A percentile compares a stretch with the other conserved stretches of the same genome.
phyloP scores from a whole-genome alignment of 768 basidiomycete species.

The Mrakia gelida region DNA sequence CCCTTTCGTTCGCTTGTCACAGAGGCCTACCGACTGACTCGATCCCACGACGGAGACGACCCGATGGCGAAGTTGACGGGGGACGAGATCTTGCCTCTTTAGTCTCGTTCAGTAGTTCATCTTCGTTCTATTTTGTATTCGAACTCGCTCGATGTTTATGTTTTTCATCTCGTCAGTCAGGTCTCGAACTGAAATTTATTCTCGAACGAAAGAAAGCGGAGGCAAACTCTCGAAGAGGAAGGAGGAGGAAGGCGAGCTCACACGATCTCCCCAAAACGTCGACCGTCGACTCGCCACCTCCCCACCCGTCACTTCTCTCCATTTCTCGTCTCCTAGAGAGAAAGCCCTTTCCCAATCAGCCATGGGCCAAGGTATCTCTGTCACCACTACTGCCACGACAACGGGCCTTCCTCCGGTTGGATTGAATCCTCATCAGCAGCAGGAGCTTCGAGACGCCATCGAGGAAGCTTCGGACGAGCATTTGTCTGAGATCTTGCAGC shows the following conservation, averaged over 20 bases:
- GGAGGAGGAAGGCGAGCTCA: background rate
- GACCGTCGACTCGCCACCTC: background rate
- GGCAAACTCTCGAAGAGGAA: background rate
- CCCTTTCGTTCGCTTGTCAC: background rate
- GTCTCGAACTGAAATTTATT: background rate
- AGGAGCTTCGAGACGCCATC: background rate
- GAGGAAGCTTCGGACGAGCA: no score
- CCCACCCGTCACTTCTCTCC: background rate
- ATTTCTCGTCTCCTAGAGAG: no score
- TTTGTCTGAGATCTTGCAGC: background rate
- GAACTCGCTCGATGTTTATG: background rate
- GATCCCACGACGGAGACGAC: constrained; percentile 63
- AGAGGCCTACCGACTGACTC: constrained; percentile 84
- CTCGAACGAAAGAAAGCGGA: no score
- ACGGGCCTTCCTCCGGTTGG: background rate
- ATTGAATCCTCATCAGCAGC: background rate
- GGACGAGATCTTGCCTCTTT: constrained; percentile 43
- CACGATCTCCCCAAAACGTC: background rate
- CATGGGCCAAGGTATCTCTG: background rate
- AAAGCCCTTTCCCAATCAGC: background rate
- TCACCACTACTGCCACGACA: background rate
- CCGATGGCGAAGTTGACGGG: constrained; percentile 93
- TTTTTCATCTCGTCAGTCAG: background rate
- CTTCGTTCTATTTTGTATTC: background rate
- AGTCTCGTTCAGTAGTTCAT: background rate